Evolutionary conservation across 1,284 basidiomycete species (phyloP).

Genomic region (Rugosomyces carneus): DNA sequence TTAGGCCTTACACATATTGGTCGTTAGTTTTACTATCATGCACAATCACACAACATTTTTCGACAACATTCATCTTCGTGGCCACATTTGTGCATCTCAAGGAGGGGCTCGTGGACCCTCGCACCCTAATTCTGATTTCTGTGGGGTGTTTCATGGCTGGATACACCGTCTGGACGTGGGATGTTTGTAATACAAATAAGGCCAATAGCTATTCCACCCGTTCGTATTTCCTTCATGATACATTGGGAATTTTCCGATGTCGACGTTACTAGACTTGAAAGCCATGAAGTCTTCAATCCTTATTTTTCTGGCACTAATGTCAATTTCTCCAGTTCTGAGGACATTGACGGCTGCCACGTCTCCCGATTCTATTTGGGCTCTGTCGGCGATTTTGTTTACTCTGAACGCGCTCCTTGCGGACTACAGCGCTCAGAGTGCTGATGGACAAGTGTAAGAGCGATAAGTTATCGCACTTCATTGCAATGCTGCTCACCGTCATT

Average conservation of each 20-base stretch:
- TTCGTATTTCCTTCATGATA: slow-evolving; percentile 19
- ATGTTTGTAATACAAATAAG: slow-evolving; percentile 28
- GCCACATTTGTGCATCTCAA: slow-evolving; percentile 74
- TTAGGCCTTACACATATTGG: slow-evolving; percentile 70
- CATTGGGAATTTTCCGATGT: background rate
- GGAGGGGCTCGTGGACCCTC: slow-evolving; percentile 58
- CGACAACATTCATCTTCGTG: slow-evolving; percentile 78
- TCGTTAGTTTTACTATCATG: slow-evolving; percentile 68
- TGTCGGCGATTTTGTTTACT: slow-evolving; percentile 48
- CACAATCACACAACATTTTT: slow-evolving; percentile 81
- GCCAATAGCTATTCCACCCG: slow-evolving; percentile 24
- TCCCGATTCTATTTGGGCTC: slow-evolving; percentile 94
- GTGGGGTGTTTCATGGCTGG: slow-evolving; percentile 54
- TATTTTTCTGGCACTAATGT: slow-evolving; percentile 83
- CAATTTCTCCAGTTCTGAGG: slow-evolving; percentile 85
- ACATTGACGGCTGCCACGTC: slow-evolving; percentile 94
- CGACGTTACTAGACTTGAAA: slow-evolving; percentile 48
- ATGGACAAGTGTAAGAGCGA: slow-evolving; percentile 42
- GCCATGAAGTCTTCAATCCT: slow-evolving; percentile 72
- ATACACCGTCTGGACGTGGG: slow-evolving; percentile 57
- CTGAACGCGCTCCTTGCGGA: slow-evolving; percentile 44
- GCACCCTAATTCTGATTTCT: slow-evolving; percentile 64
- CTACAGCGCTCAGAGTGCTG: slow-evolving; percentile 44
- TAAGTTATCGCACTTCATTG: slow-evolving; percentile 17
- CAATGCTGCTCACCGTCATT: slow-evolving; percentile 37